phyloP scores from a whole-genome alignment of 1,284 basidiomycete species.

The Boletus nobilissimus region DNA sequence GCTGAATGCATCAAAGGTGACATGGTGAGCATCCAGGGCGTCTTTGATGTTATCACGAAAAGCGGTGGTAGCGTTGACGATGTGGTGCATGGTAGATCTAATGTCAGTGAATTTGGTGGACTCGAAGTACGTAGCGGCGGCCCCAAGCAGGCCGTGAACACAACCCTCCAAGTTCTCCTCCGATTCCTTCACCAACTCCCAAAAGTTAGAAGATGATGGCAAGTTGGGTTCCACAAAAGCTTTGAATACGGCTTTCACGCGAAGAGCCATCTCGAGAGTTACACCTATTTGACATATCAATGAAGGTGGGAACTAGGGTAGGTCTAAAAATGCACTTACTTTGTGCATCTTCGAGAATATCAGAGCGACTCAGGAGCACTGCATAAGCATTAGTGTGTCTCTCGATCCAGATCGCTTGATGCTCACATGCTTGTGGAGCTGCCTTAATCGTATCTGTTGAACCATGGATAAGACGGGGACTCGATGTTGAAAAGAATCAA shows the following conservation, averaged over 20 bases:
- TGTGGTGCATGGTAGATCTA: constrained; percentile 5
- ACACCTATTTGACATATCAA: not conserved
- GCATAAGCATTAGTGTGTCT: not conserved
- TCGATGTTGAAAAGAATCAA: not conserved
- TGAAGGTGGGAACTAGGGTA: not conserved
- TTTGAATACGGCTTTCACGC: not conserved
- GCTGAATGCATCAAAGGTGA: constrained; percentile 10
- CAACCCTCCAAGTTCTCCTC: constrained; percentile 10
- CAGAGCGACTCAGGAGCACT: not conserved
- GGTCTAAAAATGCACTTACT: not conserved
- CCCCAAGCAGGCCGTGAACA: constrained; percentile 17
- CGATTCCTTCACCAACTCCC: constrained; percentile 6
- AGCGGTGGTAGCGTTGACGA: constrained; percentile 14
- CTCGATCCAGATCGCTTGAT: not conserved
- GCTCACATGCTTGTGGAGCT: constrained; percentile 8
- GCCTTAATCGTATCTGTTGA: not conserved
- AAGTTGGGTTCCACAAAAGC: not conserved
- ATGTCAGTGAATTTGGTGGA: constrained; percentile 16
- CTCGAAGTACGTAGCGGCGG: not conserved
- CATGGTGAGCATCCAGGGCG: not conserved
- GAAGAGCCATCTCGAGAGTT: not conserved
- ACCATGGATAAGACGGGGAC: not conserved
- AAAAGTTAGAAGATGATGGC: constrained; percentile 20
- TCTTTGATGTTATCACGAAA: constrained; percentile 16
- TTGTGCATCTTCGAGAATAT: not conserved